These are phyloP conservation scores for Hansenula anomala DNA, from an alignment of 1,139 yeast species.

Conservation along the genomic window DNA sequence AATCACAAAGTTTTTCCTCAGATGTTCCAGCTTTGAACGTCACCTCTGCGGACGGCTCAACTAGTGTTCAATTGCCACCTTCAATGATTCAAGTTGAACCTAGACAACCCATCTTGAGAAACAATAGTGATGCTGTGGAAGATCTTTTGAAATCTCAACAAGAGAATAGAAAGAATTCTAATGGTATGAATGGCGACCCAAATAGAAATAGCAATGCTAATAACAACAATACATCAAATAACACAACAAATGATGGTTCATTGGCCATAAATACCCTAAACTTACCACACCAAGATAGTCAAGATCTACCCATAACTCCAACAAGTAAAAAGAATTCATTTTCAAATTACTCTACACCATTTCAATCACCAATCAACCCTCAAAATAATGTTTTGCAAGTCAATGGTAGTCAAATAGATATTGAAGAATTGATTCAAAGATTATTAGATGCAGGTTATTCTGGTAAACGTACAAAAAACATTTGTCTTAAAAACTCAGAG, in stretches of 20 bases:
- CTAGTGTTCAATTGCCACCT: conserved; percentile 45
- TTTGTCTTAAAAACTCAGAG: conserved; percentile 83
- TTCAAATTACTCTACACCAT: conserved; percentile 19
- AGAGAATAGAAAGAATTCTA: background rate
- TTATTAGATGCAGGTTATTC: conserved; percentile 92
- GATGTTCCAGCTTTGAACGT: conserved; percentile 15
- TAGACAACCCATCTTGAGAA: conserved; percentile 57
- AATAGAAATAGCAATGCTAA: background rate
- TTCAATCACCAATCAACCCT: conserved; percentile 15
- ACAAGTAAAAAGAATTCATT: conserved; percentile 14
- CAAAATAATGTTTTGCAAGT: conserved; percentile 5
- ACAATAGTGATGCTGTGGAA: conserved; percentile 25
- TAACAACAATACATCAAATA: conserved; percentile 20
- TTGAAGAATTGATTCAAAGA: conserved; percentile 87
- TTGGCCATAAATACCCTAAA: conserved; percentile 3
- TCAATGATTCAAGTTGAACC: conserved; percentile 68
- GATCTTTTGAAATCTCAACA: conserved; percentile 20
- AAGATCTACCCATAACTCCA: conserved; percentile 13
- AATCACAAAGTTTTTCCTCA: conserved; percentile 11
- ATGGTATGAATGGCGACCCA: conserved; percentile 13
- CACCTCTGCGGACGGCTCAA: conserved; percentile 14
- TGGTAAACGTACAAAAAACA: conserved; percentile 85
- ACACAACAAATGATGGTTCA: conserved; percentile 5
- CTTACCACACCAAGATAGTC: conserved; percentile 1
- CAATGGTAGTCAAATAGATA: conserved; percentile 45